phyloP scores from a whole-genome alignment of 495 filamentous ascomycete genomes.

The Lepraria neglecta region DNA sequence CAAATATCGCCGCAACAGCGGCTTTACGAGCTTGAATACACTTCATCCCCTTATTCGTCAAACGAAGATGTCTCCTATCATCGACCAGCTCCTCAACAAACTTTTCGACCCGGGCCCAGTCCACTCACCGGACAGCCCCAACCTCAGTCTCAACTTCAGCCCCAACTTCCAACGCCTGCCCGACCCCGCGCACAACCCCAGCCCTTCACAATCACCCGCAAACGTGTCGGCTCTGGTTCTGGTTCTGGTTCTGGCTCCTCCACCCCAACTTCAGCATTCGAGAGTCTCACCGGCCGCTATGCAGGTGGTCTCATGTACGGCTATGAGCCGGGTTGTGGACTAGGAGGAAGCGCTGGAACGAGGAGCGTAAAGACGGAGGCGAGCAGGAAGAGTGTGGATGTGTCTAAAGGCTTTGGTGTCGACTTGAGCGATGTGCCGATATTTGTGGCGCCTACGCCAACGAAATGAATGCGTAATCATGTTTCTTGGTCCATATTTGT shows the following conservation, averaged over 20 bases:
- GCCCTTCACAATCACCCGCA: conserved; percentile 9
- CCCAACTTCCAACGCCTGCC: not conserved
- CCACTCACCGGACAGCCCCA: not conserved
- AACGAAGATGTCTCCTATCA: not conserved
- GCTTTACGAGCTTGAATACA: conserved; percentile 2
- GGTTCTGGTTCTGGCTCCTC: conserved; percentile 1
- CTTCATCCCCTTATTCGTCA: not conserved
- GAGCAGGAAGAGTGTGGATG: conserved; percentile 35
- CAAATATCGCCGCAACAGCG: conserved; percentile 7
- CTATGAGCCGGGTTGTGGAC: conserved; percentile 36
- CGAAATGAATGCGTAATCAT: not conserved
- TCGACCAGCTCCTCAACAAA: not conserved
- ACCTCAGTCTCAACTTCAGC: not conserved
- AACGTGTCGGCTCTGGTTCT: conserved; percentile 13
- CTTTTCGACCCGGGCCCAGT: not conserved
- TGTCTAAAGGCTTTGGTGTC: conserved; percentile 31
- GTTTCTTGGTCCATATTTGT: not conserved
- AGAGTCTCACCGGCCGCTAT: conserved; percentile 34
- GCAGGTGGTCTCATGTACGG: conserved; percentile 40
- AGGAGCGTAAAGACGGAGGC: conserved; percentile 29
- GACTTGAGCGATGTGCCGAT: conserved; percentile 40
- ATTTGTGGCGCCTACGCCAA: conserved; percentile 24
- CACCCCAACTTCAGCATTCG: conserved; percentile 11
- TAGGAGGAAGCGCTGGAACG: conserved; percentile 40
- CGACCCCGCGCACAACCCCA: not conserved